phyloP scores from a whole-genome alignment of 306 rosid species.

The Rubus idaeus region DNA sequence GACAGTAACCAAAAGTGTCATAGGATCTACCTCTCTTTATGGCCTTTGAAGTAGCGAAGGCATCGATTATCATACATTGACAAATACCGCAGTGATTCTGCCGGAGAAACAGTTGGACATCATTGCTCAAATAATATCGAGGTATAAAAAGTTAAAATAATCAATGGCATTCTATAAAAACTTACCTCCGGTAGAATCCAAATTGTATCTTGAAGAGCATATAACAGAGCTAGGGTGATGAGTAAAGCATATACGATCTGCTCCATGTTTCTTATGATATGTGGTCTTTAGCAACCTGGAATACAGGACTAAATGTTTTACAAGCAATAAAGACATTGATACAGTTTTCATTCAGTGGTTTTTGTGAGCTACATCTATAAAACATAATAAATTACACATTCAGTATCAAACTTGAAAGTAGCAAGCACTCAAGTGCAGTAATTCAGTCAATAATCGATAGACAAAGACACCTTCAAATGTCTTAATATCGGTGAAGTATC shows the following conservation, averaged over 20 bases:
- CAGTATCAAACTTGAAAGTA: background rate
- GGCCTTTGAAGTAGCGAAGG: slow-evolving; percentile 95
- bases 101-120: slow-evolving; percentile 11
- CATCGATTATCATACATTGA: slow-evolving; percentile 92
- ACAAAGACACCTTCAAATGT: background rate
- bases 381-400: background rate
- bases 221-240: slow-evolving; percentile 93
- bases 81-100: slow-evolving; percentile 86
- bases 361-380: background rate
- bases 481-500: background rate
- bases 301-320: slow-evolving; percentile 12
- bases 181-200: slow-evolving; percentile 77
- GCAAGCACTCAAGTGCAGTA: background rate
- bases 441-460: background rate
- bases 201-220: slow-evolving; percentile 85
- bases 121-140: slow-evolving; percentile 13
- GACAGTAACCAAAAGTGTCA: slow-evolving; percentile 1
- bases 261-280: slow-evolving; percentile 87
- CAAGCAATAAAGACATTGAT: background rate
- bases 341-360: background rate
- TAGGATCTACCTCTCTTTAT: slow-evolving; percentile 70
- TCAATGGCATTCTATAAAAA: slow-evolving; percentile 22
- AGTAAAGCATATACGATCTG: slow-evolving; percentile 87
- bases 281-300: slow-evolving; percentile 90
- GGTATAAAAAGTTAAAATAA: slow-evolving; percentile 11